A percentile compares a stretch with the other conserved stretches of the same genome.
phyloP scores from a whole-genome alignment of 768 basidiomycete genomes.

The Termitomyces sp. region DNA sequence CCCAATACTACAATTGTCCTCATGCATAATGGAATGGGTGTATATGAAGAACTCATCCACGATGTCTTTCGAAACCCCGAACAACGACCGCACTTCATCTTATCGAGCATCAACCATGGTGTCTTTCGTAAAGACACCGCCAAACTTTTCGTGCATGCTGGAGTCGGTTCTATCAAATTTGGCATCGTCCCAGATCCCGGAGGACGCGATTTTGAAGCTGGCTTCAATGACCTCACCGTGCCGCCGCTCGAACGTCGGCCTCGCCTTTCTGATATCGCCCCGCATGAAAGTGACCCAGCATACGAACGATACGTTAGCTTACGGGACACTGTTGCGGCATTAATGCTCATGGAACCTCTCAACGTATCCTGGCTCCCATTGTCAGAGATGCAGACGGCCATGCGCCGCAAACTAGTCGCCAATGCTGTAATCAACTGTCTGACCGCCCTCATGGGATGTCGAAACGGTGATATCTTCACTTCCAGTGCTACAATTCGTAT shows the following conservation, averaged over 20 bases:
- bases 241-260: slow-evolving; percentile 34
- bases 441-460: slow-evolving; percentile 74
- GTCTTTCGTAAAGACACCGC: slow-evolving; percentile 48
- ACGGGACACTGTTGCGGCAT: slow-evolving; percentile 60
- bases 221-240: slow-evolving; percentile 30
- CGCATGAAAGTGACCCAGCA: slow-evolving; percentile 29
- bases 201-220: slow-evolving; percentile 60
- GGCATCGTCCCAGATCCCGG: slow-evolving; percentile 69
- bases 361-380: slow-evolving; percentile 62
- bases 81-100: slow-evolving; percentile 78
- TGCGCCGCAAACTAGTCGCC: slow-evolving; percentile 78
- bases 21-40: slow-evolving; percentile 93
- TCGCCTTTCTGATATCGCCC: slow-evolving; percentile 49
- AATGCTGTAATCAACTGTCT: slow-evolving; percentile 84
- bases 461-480: slow-evolving; percentile 70
- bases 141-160: slow-evolving; percentile 63
- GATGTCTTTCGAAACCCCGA: slow-evolving; percentile 67
- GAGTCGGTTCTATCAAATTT: slow-evolving; percentile 68
- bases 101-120: slow-evolving; percentile 81
- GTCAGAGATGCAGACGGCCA: slow-evolving; percentile 56
- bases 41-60: slow-evolving; percentile 72
- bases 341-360: slow-evolving; percentile 54
- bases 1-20: slow-evolving; percentile 78
- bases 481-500: slow-evolving; percentile 39
- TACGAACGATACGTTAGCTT: slow-evolving; percentile 52